These are phyloP conservation scores for Gentiana dahurica DNA, from an alignment of 257 asterid species.

Conservation along the genomic window DNA sequence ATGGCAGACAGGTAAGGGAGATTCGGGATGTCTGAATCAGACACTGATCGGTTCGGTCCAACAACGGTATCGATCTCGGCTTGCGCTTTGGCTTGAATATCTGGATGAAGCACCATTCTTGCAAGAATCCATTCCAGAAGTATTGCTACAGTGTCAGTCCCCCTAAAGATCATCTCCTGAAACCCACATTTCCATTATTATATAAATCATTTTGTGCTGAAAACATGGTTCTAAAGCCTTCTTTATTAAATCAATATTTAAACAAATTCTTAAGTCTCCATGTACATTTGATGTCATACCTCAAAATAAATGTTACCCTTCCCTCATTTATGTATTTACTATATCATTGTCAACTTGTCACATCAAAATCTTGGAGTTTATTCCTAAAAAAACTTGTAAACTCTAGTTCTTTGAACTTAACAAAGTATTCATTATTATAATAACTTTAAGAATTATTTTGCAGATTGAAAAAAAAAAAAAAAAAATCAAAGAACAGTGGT, in stretches of 20 bases:
- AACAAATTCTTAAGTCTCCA: background rate
- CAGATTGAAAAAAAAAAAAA: too few relatives aligned
- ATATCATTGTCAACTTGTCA: too few relatives aligned
- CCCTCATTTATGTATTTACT: too few relatives aligned
- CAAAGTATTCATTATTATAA: too few relatives aligned
- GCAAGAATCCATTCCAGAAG: constrained; percentile 87
- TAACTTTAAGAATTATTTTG: too few relatives aligned
- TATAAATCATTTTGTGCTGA: background rate
- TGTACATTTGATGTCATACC: too few relatives aligned
- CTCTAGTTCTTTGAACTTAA: too few relatives aligned
- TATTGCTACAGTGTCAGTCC: constrained; percentile 73
- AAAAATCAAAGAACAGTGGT: too few relatives aligned
- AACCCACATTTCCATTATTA: background rate
- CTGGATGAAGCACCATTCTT: constrained; percentile 74
- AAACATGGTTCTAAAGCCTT: background rate
- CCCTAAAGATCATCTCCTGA: constrained; percentile 85
- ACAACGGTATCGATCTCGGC: constrained; percentile 35
- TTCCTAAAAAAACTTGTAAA: too few relatives aligned
- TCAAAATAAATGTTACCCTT: too few relatives aligned
- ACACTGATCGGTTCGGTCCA: constrained; percentile 18
- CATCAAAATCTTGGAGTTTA: too few relatives aligned
- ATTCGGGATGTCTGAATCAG: constrained; percentile 45
- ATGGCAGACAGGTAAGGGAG: constrained; percentile 53
- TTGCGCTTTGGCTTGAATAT: constrained; percentile 57
- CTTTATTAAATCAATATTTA: background rate